Percentiles rank a stretch among this genome's conserved stretches.
Conservation (phyloP, 2,329 filamentous ascomycete genomes). For the Cryphonectria parasitica region DNA sequence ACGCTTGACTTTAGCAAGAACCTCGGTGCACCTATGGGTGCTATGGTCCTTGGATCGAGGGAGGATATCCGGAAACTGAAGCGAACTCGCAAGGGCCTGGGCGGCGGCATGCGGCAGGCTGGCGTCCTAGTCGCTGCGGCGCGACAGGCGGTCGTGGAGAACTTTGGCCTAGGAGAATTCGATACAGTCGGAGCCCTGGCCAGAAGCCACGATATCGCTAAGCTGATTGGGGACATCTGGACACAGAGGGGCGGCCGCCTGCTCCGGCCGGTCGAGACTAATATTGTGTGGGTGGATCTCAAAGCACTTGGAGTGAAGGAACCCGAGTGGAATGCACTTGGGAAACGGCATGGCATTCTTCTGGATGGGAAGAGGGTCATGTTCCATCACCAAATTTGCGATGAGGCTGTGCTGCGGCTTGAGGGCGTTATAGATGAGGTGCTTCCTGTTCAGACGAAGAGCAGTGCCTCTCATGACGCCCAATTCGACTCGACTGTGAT, state of each 20-base stretch:
- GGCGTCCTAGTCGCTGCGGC: conserved; percentile 75
- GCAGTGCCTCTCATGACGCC: background rate
- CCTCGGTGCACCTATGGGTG: too few relatives aligned
- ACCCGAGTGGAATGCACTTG: conserved; percentile 57
- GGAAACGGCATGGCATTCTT: conserved; percentile 57
- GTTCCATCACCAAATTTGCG: too few relatives aligned
- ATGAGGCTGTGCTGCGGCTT: too few relatives aligned
- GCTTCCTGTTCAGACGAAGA: too few relatives aligned
- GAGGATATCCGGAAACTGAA: conserved; percentile 24
- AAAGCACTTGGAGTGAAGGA: conserved; percentile 57
- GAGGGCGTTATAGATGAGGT: too few relatives aligned
- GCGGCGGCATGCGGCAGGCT: conserved; percentile 74
- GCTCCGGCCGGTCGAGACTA: conserved; percentile 70
- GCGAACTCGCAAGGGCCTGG: conserved; percentile 69
- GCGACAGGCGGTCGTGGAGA: conserved; percentile 64
- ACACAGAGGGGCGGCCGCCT: conserved; percentile 63
- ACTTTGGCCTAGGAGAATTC: conserved; percentile 44
- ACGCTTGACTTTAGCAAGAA: too few relatives aligned
- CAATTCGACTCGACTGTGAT: background rate
- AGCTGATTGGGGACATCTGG: too few relatives aligned
- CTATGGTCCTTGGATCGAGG: too few relatives aligned
- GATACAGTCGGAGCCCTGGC: conserved; percentile 57
- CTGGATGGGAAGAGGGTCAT: conserved; percentile 52
- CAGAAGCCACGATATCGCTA: too few relatives aligned
- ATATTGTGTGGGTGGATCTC: conserved; percentile 85